These are phyloP conservation scores for Monosporozyma aerobia DNA, from an alignment of 805 yeast species.

Conservation along the genomic window DNA sequence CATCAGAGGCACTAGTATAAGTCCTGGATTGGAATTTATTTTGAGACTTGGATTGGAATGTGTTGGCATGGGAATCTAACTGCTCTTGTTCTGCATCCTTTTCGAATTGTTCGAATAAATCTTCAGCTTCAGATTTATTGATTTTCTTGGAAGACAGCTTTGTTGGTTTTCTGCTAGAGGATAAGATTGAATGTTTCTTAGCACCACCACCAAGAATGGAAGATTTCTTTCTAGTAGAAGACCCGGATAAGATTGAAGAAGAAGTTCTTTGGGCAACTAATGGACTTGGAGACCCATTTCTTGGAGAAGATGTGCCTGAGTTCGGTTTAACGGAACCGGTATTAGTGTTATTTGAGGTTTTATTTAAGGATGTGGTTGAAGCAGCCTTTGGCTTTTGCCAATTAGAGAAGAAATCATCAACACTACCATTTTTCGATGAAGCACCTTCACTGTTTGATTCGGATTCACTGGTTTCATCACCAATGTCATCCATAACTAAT, in stretches of 20 bases:
- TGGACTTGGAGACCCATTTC: slow-evolving; percentile 1
- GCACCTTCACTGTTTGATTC: slow-evolving; percentile 16
- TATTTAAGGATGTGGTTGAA: neutral
- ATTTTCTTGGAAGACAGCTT: slow-evolving; percentile 47
- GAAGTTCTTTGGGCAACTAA: neutral
- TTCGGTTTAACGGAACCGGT: neutral
- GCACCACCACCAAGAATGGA: slow-evolving; percentile 9
- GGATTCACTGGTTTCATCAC: slow-evolving; percentile 15
- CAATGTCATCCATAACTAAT: slow-evolving; percentile 40
- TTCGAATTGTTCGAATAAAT: slow-evolving; percentile 52
- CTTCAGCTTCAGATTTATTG: slow-evolving; percentile 41
- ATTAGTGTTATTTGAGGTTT: neutral
- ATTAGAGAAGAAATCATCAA: slow-evolving; percentile 83
- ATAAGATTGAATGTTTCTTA: slow-evolving; percentile 38
- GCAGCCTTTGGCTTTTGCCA: slow-evolving; percentile 67
- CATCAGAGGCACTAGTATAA: slow-evolving; percentile 8
- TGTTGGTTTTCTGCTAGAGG: slow-evolving; percentile 52
- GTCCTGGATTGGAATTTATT: slow-evolving; percentile 4
- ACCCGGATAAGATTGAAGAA: slow-evolving; percentile 17
- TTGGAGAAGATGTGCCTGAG: slow-evolving; percentile 2
- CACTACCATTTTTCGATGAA: slow-evolving; percentile 35
- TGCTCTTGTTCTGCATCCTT: slow-evolving; percentile 77
- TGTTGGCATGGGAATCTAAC: slow-evolving; percentile 38
- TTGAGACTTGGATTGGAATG: slow-evolving; percentile 2
- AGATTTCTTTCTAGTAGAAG: slow-evolving; percentile 22